Percentiles rank a stretch among this genome's conserved stretches.
Conservation (phyloP, 345 rosid genomes). For the Litchi chinensis region DNA sequence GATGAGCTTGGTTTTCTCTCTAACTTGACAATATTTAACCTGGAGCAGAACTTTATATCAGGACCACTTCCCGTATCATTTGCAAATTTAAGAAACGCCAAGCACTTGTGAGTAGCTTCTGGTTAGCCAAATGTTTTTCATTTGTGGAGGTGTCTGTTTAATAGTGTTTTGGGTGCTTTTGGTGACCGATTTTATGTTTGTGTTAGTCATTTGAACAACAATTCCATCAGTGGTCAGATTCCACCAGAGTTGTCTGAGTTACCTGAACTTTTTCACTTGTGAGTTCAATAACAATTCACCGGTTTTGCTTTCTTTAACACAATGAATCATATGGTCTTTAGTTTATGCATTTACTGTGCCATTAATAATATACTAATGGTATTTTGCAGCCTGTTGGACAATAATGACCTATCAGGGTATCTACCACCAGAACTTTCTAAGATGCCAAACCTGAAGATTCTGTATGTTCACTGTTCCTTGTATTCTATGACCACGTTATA, state of each 20-base stretch:
- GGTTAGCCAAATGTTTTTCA: constrained; percentile 6
- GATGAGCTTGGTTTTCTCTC: constrained; percentile 86
- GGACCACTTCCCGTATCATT: constrained; percentile 80
- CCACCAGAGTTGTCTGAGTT: constrained; percentile 72
- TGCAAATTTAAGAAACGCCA: constrained; percentile 68
- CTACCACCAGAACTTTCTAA: constrained; percentile 74
- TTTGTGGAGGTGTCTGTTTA: neutral
- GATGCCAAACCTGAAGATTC: constrained; percentile 43
- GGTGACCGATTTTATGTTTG: constrained; percentile 1
- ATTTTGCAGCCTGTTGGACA: constrained; percentile 80
- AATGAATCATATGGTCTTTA: neutral
- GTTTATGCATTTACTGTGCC: neutral
- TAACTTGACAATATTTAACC: constrained; percentile 74
- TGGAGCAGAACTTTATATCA: constrained; percentile 79
- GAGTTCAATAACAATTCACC: constrained; percentile 39
- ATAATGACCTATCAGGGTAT: constrained; percentile 75
- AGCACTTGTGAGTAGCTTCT: constrained; percentile 78
- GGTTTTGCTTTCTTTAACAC: constrained; percentile 7
- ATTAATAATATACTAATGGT: neutral
- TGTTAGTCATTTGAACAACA: constrained; percentile 90
- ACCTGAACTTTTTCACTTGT: constrained; percentile 83
- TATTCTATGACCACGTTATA: constrained; percentile 17
- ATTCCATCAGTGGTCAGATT: constrained; percentile 86
- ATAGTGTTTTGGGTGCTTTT: neutral
- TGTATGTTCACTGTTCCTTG: constrained; percentile 57